These are phyloP conservation scores for Paramecium biaurelia DNA, from an alignment of 73 alveolate genomes.

Conservation along the genomic window DNA sequence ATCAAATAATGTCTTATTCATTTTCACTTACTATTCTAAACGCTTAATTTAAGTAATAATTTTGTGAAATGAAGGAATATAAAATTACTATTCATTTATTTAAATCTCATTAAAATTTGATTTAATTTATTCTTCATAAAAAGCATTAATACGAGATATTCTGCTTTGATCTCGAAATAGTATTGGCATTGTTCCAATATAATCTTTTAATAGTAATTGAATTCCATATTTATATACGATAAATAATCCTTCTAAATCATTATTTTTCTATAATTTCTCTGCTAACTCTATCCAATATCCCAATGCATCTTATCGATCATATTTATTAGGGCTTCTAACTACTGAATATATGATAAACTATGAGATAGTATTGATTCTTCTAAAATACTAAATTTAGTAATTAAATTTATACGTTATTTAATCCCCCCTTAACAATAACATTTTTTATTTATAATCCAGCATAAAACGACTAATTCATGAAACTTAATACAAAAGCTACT, in stretches of 20 bases:
- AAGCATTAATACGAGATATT: neutral
- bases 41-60: neutral
- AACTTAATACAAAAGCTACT: neutral
- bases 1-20: neutral
- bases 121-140: neutral
- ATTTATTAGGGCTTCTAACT: neutral
- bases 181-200: neutral
- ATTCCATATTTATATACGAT: neutral
- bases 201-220: neutral
- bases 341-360: slow-evolving; percentile 3
- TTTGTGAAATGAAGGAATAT: neutral
- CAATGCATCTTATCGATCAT: neutral
- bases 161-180: neutral
- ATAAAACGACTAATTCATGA: neutral
- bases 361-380: slow-evolving; percentile 6
- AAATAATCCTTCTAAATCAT: neutral
- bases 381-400: neutral
- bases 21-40: neutral
- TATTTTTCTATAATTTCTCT: neutral
- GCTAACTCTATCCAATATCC: neutral
- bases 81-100: neutral
- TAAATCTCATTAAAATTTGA: neutral
- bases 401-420: slow-evolving; percentile 5
- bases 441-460: neutral
- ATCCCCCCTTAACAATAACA: neutral